Percentiles rank a stretch among this genome's conserved stretches.
These are phyloP conservation scores for Aspergillus puulaauensis DNA, from an alignment of 2,329 filamentous ascomycete species.

Conservation along the genomic window DNA sequence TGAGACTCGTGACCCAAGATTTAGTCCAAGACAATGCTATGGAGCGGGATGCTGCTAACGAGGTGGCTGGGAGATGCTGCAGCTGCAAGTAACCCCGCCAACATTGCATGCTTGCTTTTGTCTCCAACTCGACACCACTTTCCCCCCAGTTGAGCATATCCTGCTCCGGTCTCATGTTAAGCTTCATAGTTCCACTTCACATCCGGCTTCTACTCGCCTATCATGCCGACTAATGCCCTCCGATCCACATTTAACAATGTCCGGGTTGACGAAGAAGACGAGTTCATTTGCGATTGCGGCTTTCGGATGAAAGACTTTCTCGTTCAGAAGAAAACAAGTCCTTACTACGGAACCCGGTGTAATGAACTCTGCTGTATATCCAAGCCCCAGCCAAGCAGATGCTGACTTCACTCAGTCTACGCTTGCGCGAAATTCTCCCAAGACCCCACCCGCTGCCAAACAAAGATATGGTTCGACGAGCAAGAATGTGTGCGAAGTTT, in stretches of 20 bases:
- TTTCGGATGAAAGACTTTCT: background rate
- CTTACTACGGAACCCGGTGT: slow-evolving; percentile 6
- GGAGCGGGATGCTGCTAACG: background rate
- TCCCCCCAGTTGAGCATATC: background rate
- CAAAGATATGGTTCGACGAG: slow-evolving; percentile 4
- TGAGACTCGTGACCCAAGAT: too few relatives aligned
- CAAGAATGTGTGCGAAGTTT: background rate
- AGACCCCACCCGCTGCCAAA: background rate
- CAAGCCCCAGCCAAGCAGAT: background rate
- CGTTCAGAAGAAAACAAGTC: background rate
- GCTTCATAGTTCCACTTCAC: too few relatives aligned
- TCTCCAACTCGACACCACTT: background rate
- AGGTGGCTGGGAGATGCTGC: slow-evolving; percentile 1
- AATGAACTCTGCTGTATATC: background rate
- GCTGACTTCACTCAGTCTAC: background rate
- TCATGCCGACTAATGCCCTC: background rate
- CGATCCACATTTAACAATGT: slow-evolving; percentile 3
- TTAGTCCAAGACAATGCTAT: background rate
- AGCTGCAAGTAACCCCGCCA: slow-evolving; percentile 4
- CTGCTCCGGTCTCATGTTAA: too few relatives aligned
- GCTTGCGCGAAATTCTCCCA: background rate
- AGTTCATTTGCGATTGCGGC: slow-evolving; percentile 5
- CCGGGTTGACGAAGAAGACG: slow-evolving; percentile 1
- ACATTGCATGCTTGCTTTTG: background rate
- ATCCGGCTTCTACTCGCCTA: background rate